Conservation (phyloP, 1,284 basidiomycete species). For the Porphyrellus sp. region DNA sequence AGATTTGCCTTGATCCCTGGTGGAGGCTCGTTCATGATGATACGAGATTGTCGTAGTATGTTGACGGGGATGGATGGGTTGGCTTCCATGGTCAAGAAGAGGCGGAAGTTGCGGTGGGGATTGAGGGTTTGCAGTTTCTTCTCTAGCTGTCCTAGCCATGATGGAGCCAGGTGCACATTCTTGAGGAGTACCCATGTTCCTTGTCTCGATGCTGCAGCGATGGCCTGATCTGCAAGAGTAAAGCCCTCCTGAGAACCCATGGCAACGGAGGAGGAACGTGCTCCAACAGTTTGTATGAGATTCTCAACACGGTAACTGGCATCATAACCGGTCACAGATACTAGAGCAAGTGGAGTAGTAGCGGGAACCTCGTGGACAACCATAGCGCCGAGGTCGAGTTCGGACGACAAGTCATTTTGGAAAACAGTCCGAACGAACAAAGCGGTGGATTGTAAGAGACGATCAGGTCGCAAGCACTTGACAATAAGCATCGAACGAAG, state of each 20-base stretch:
- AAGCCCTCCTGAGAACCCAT: slow-evolving; percentile 99
- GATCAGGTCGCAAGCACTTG: slow-evolving; percentile 89
- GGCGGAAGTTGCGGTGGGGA: slow-evolving; percentile 85
- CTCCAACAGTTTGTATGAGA: slow-evolving; percentile 73
- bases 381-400: slow-evolving; percentile 73
- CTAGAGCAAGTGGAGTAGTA: slow-evolving; percentile 81
- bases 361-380: slow-evolving; percentile 78
- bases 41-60: slow-evolving; percentile 89
- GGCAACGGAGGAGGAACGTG: slow-evolving; percentile 82
- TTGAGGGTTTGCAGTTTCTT: slow-evolving; percentile 93
- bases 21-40: slow-evolving; percentile 97
- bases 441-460: slow-evolving; percentile 77
- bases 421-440: slow-evolving; percentile 76
- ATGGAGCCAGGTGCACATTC: slow-evolving; percentile 92
- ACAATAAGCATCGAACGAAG: slow-evolving; percentile 77
- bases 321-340: slow-evolving; percentile 95
- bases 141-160: slow-evolving; percentile 92
- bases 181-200: slow-evolving; percentile 94
- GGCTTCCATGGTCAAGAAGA: slow-evolving; percentile 96
- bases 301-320: slow-evolving; percentile 94
- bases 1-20: slow-evolving; percentile 95
- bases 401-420: slow-evolving; percentile 74
- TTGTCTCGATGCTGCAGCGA: slow-evolving; percentile 84
- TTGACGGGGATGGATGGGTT: slow-evolving; percentile 92
- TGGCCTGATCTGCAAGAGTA: slow-evolving; percentile 89